Evolutionary conservation across 768 basidiomycete genomes (phyloP).

Genomic region (Leccinum pellstonianum): DNA sequence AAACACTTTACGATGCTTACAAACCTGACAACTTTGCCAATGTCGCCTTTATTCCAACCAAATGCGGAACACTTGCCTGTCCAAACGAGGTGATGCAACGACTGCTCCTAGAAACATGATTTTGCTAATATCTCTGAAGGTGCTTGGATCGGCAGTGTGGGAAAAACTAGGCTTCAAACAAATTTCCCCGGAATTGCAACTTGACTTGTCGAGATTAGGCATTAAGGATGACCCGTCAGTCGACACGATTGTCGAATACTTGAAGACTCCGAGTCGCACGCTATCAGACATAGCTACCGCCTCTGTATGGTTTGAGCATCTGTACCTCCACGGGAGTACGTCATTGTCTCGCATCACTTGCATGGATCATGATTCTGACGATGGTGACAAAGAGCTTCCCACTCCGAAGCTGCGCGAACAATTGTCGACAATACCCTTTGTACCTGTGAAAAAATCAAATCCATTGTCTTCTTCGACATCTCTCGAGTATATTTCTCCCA

Average conservation of each 20-base stretch:
- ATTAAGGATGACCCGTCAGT: constrained; percentile 8
- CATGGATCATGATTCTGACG: neutral
- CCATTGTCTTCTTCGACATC: neutral
- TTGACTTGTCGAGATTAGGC: constrained; percentile 13
- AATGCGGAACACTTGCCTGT: constrained; percentile 2
- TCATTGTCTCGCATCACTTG: neutral
- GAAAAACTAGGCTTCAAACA: constrained; percentile 11
- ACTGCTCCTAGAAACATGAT: neutral
- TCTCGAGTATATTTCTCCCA: constrained; percentile 5
- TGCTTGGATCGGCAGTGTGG: constrained; percentile 9
- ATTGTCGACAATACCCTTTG: constrained; percentile 11
- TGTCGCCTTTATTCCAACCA: constrained; percentile 16
- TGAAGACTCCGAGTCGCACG: constrained; percentile 1
- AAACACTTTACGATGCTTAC: constrained; percentile 11
- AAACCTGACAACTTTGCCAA: constrained; percentile 9
- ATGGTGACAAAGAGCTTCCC: constrained; percentile 8
- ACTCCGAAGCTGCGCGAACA: constrained; percentile 3
- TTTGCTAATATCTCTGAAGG: constrained; percentile 5
- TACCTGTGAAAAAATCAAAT: constrained; percentile 2
- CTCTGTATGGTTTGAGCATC: constrained; percentile 8
- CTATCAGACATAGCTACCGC: constrained; percentile 2
- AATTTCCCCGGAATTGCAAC: neutral
- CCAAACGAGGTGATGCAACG: constrained; percentile 10
- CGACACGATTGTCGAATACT: neutral
- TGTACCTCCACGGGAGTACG: constrained; percentile 10